phyloP scores from a whole-genome alignment of 768 basidiomycete genomes.

The Suillus variegatus region DNA sequence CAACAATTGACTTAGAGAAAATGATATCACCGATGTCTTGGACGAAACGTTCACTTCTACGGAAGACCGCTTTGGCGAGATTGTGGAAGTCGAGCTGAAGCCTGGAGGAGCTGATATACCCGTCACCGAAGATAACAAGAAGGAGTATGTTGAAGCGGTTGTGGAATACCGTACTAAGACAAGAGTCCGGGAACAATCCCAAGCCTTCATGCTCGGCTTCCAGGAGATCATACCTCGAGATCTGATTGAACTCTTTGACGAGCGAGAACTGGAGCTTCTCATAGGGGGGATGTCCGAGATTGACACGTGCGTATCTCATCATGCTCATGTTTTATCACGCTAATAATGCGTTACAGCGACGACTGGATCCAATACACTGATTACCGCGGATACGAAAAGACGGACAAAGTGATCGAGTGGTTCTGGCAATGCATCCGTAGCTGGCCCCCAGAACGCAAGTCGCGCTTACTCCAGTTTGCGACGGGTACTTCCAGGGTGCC shows the following conservation, averaged over 20 bases:
- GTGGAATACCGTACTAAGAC: conserved; percentile 83
- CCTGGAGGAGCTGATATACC: conserved; percentile 58
- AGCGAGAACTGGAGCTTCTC: conserved; percentile 83
- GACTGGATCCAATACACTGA: conserved; percentile 96
- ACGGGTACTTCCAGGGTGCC: conserved; percentile 85
- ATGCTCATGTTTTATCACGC: neutral
- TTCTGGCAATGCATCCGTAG: conserved; percentile 92
- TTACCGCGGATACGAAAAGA: conserved; percentile 85
- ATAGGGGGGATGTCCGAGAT: conserved; percentile 95
- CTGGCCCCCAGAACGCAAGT: conserved; percentile 90
- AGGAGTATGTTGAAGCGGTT: conserved; percentile 74
- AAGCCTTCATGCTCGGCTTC: conserved; percentile 84
- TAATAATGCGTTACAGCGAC: conserved; percentile 46
- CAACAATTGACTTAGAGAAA: conserved; percentile 47
- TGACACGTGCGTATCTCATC: conserved; percentile 59
- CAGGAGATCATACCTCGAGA: conserved; percentile 83
- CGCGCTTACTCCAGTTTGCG: conserved; percentile 84
- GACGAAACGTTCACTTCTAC: conserved; percentile 73
- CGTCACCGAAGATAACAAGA: conserved; percentile 77
- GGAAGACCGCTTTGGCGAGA: conserved; percentile 76
- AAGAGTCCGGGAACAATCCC: conserved; percentile 82
- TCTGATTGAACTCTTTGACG: conserved; percentile 87
- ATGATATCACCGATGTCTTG: conserved; percentile 73
- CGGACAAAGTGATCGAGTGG: conserved; percentile 89
- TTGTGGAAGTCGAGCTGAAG: conserved; percentile 65